phyloP scores from a whole-genome alignment of 441 rosid species.

The Euphorbia schlechtendalii region DNA sequence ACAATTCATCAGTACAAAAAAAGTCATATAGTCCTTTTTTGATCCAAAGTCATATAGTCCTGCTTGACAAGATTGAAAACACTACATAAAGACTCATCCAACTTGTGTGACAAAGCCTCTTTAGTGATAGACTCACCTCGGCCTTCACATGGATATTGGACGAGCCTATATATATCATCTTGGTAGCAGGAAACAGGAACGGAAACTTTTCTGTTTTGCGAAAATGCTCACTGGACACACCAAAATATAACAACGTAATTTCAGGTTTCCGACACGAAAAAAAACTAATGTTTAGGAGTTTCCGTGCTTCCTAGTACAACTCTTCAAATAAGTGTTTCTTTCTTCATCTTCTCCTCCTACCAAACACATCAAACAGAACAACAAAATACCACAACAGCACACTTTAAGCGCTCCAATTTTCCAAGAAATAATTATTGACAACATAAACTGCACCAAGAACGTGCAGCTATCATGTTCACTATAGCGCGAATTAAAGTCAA shows the following conservation, averaged over 20 bases:
- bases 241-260: too few relatives aligned
- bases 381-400: neutral
- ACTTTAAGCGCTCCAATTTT: neutral
- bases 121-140: conserved; percentile 22
- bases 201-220: neutral
- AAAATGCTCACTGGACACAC: too few relatives aligned
- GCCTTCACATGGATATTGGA: conserved; percentile 25
- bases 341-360: conserved; percentile 8
- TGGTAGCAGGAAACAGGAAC: too few relatives aligned
- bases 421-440: neutral
- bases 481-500: conserved; percentile 10
- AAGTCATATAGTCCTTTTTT: too few relatives aligned
- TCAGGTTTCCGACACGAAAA: too few relatives aligned
- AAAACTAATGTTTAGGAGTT: too few relatives aligned
- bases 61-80: neutral
- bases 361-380: conserved; percentile 7
- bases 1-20: neutral
- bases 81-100: conserved; percentile 13
- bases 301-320: too few relatives aligned
- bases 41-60: neutral
- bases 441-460: conserved; percentile 8
- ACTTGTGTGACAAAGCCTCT: conserved; percentile 16
- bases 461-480: conserved; percentile 12
- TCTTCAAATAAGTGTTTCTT: neutral
- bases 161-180: conserved; percentile 16